Percentiles rank a stretch among this genome's conserved stretches.
Conservation (phyloP, 169 alveolate species). For the Plasmodium ovale region DNA sequence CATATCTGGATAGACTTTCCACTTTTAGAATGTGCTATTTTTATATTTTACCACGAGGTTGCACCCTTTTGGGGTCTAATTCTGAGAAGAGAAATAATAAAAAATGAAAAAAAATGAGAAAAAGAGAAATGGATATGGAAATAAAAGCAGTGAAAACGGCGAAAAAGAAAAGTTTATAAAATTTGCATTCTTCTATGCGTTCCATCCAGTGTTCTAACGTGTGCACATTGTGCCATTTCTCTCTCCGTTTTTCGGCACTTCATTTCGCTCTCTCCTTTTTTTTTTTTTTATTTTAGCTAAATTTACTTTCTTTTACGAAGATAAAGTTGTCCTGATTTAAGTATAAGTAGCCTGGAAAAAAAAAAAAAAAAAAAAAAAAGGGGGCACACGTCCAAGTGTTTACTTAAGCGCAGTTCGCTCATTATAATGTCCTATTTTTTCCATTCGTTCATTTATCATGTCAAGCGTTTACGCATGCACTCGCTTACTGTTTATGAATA, state of each 20-base stretch:
- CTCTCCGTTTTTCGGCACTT: no score
- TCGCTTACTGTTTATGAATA: background rate
- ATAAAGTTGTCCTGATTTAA: conserved; percentile 20
- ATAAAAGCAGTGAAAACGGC: background rate
- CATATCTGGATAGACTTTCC: background rate
- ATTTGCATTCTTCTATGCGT: no score
- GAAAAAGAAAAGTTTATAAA: no score
- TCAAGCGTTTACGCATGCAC: background rate
- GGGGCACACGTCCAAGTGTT: no score
- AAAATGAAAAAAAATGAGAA: background rate
- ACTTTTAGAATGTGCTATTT: background rate
- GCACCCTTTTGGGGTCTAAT: background rate
- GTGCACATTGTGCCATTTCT: no score
- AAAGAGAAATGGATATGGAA: background rate
- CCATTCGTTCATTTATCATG: background rate
- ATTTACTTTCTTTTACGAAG: conserved; percentile 13
- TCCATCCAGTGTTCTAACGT: no score
- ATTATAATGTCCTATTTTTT: no score
- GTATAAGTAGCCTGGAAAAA: conserved; percentile 17
- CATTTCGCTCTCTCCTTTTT: no score
- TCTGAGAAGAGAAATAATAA: background rate
- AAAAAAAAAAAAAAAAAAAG: background rate
- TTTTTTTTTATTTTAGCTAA: no score
- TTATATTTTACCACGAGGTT: conserved; percentile 1
- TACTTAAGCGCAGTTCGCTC: no score